These are phyloP conservation scores for Fusarium pilosicola DNA, from an alignment of 2,329 filamentous ascomycete genomes.

Conservation along the genomic window DNA sequence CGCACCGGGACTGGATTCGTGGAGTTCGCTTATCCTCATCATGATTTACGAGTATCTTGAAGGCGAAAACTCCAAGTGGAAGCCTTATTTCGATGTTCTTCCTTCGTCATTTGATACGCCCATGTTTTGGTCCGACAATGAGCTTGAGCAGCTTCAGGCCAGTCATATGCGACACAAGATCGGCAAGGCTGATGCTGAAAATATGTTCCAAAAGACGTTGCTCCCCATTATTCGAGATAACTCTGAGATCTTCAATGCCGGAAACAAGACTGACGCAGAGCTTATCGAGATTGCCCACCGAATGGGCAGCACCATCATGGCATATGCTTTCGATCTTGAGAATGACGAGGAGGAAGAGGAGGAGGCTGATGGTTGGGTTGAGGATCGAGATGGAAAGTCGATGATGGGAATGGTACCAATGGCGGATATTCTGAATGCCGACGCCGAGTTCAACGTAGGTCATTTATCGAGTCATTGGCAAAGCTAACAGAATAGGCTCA, in stretches of 20 bases:
- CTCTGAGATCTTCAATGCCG: conserved; percentile 55
- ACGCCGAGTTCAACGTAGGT: conserved; percentile 84
- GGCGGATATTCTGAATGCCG: conserved; percentile 89
- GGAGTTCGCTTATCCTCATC: conserved; percentile 74
- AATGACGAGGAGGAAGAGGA: conserved; percentile 67
- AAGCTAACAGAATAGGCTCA: conserved; percentile 55
- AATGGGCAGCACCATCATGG: conserved; percentile 91
- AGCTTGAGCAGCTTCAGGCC: conserved; percentile 78
- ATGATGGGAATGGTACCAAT: conserved; percentile 90
- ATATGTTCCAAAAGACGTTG: conserved; percentile 69
- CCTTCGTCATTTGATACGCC: conserved; percentile 80
- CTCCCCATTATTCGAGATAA: conserved; percentile 61
- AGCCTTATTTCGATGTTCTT: conserved; percentile 80
- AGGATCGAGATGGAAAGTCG: conserved; percentile 66
- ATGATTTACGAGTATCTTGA: conserved; percentile 80
- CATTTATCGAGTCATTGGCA: not conserved
- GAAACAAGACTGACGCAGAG: conserved; percentile 54
- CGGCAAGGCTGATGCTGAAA: conserved; percentile 76
- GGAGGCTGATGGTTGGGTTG: conserved; percentile 71
- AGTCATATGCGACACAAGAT: conserved; percentile 82
- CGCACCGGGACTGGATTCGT: conserved; percentile 58
- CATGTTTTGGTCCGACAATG: conserved; percentile 85
- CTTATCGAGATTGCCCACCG: conserved; percentile 71
- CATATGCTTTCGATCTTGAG: conserved; percentile 87
- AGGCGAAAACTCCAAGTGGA: conserved; percentile 73